Percentiles rank a stretch among this genome's conserved stretches.
Evolutionary conservation across 2,329 filamentous ascomycete genomes (phyloP).

Genomic region (Calonectria henricotiae): DNA sequence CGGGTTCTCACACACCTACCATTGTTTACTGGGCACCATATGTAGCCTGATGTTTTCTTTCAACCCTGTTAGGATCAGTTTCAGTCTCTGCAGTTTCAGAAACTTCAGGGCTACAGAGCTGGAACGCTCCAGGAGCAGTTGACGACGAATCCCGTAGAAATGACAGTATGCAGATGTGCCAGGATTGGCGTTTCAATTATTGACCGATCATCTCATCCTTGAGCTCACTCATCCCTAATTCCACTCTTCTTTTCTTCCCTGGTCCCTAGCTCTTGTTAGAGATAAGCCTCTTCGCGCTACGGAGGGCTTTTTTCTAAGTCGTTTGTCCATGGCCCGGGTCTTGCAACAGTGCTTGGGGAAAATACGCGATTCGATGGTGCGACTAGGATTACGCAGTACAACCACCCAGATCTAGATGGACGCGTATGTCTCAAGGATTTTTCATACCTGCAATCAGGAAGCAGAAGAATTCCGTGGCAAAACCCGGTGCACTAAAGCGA

Average conservation of each 20-base stretch:
- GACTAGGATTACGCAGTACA: constrained; percentile 30
- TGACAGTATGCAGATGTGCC: constrained; percentile 14
- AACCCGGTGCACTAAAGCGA: constrained; percentile 5
- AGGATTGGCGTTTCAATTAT: constrained; percentile 29
- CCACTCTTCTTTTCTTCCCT: constrained; percentile 2
- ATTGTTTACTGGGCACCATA: constrained; percentile 38
- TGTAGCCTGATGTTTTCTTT: constrained; percentile 45
- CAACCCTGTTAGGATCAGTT: constrained; percentile 43
- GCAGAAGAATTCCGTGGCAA: constrained; percentile 6
- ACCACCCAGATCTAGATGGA: not conserved
- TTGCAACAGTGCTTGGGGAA: constrained; percentile 19
- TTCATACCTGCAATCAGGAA: constrained; percentile 19
- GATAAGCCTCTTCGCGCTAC: constrained; percentile 13
- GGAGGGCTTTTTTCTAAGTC: constrained; percentile 22
- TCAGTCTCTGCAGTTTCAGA: constrained; percentile 48
- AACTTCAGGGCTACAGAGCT: constrained; percentile 38
- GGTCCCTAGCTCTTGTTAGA: constrained; percentile 7
- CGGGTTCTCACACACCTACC: constrained; percentile 16
- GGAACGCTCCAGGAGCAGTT: constrained; percentile 29
- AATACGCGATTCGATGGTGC: constrained; percentile 41
- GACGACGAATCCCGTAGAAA: constrained; percentile 19
- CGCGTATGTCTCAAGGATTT: constrained; percentile 14
- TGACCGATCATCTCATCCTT: constrained; percentile 22
- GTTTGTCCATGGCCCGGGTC: not conserved
- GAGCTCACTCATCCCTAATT: constrained; percentile 5